phyloP scores from a whole-genome alignment of 306 rosid genomes.

The Inga leiocalycina region DNA sequence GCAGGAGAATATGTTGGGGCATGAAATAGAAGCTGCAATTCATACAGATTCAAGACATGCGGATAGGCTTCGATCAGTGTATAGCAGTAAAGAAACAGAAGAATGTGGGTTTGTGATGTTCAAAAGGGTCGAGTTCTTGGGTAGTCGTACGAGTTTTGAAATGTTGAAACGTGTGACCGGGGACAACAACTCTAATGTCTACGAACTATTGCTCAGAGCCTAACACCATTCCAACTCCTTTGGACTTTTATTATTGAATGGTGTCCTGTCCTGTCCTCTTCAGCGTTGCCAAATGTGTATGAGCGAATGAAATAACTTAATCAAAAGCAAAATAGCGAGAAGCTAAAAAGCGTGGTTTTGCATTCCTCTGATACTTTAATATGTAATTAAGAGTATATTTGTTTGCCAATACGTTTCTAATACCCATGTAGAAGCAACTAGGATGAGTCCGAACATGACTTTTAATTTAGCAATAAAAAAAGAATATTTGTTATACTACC shows the following conservation, averaged over 20 bases:
- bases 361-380: not conserved
- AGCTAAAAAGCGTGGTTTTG: not conserved
- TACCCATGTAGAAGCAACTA: not conserved
- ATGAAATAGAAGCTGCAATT: constrained; percentile 84
- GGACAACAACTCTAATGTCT: constrained; percentile 89
- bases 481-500: too few species aligned
- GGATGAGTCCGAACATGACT: not conserved
- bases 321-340: not conserved
- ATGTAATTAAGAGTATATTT: not conserved
- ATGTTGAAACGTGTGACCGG: constrained; percentile 87
- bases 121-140: constrained; percentile 79
- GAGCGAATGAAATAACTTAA: not conserved
- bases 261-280: not conserved
- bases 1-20: constrained; percentile 83
- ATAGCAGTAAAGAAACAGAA: constrained; percentile 65
- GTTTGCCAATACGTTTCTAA: not conserved
- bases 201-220: constrained; percentile 85
- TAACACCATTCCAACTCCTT: constrained; percentile 41
- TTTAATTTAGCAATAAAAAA: too few species aligned
- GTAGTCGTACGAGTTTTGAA: constrained; percentile 87
- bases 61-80: constrained; percentile 79
- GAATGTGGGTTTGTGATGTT: constrained; percentile 57
- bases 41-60: constrained; percentile 94
- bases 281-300: not conserved
- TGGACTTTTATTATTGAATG: not conserved